These are phyloP conservation scores for Gaeumannomyces sp. DNA, from an alignment of 2,329 filamentous ascomycete species.

Conservation along the genomic window DNA sequence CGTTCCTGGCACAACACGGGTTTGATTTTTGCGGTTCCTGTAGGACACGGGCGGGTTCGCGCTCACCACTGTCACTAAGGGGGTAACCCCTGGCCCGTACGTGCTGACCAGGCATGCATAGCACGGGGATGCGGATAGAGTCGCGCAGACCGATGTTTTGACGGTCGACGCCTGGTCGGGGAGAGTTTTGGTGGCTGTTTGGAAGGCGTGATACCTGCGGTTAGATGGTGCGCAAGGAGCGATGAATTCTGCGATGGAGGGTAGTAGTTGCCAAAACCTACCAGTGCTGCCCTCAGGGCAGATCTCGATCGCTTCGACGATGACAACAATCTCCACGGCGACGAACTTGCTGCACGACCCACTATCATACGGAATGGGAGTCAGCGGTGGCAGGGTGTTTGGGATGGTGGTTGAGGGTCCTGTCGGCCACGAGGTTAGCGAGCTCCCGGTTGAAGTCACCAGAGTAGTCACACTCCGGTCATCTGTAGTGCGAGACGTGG, in stretches of 20 bases:
- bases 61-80: slow-evolving; percentile 4
- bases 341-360: slow-evolving; percentile 19
- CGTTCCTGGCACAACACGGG: background rate
- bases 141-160: slow-evolving; percentile 24
- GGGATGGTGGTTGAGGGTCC: slow-evolving; percentile 1
- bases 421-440: background rate
- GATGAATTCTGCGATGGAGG: background rate
- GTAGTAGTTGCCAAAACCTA: slow-evolving; percentile 12
- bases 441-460: background rate
- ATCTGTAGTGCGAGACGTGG: background rate
- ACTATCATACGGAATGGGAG: background rate
- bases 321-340: slow-evolving; percentile 26
- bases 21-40: background rate
- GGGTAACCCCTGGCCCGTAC: background rate
- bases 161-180: slow-evolving; percentile 19
- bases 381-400: background rate
- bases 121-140: slow-evolving; percentile 20
- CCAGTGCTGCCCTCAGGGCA: slow-evolving; percentile 20
- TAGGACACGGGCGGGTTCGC: background rate
- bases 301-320: slow-evolving; percentile 23
- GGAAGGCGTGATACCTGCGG: background rate
- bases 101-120: slow-evolving; percentile 24
- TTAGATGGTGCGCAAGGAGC: background rate
- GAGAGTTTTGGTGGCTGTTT: slow-evolving; percentile 17
- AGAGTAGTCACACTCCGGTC: background rate